Percentiles rank a stretch among this genome's conserved stretches.
Conservation (phyloP, 352 stramenopile species). For the Globisporangium heterothallicum region DNA sequence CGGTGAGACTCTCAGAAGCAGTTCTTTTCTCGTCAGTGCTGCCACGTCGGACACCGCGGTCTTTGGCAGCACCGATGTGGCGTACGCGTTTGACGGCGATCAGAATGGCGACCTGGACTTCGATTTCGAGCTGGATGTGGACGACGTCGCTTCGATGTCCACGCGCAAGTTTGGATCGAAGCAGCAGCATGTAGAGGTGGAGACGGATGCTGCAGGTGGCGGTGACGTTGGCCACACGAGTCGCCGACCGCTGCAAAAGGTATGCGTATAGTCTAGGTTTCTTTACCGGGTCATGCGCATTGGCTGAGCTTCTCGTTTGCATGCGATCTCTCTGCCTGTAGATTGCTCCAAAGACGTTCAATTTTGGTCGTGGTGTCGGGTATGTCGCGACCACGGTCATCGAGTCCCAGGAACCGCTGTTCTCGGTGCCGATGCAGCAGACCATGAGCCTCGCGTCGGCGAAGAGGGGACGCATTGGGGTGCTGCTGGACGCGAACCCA, state of each 20-base stretch:
- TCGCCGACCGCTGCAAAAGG: neutral
- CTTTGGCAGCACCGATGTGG: neutral
- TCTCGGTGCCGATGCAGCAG: constrained; percentile 24
- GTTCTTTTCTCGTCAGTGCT: neutral
- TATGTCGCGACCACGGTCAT: constrained; percentile 17
- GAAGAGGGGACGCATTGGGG: constrained; percentile 20
- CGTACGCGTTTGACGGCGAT: constrained; percentile 1
- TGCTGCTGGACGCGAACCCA: constrained; percentile 39
- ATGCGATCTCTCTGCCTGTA: neutral
- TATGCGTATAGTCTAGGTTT: neutral
- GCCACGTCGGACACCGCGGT: neutral
- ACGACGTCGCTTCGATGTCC: neutral
- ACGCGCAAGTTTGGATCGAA: neutral
- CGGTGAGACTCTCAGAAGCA: neutral
- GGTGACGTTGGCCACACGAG: neutral
- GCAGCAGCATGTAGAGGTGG: constrained; percentile 1
- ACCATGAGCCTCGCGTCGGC: constrained; percentile 39
- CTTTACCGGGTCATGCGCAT: neutral
- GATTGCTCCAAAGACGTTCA: constrained; percentile 27
- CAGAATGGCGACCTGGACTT: constrained; percentile 8
- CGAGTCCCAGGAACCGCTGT: constrained; percentile 15
- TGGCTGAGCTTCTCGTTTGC: neutral
- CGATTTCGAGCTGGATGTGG: constrained; percentile 11
- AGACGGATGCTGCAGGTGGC: neutral
- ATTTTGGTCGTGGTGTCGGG: constrained; percentile 36